These are phyloP conservation scores for Blepharisma japonicum DNA, from an alignment of 73 alveolate species.

Conservation along the genomic window DNA sequence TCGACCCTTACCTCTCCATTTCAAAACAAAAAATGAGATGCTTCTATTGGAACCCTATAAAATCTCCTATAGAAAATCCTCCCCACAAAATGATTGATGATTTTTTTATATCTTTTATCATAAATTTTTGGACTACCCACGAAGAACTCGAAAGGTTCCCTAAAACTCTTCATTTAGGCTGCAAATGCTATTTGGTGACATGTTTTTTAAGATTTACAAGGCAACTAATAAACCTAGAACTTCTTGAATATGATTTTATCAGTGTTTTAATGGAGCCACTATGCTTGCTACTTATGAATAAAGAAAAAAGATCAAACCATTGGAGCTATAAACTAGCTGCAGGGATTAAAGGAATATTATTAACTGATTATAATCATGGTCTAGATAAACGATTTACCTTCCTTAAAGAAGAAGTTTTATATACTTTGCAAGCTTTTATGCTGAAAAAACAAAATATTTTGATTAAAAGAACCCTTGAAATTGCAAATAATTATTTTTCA, in stretches of 20 bases:
- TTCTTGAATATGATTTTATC: slow-evolving; percentile 7
- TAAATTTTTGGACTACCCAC: too few species aligned
- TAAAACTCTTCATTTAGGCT: too few species aligned
- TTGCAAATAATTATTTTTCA: background rate
- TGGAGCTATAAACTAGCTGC: background rate
- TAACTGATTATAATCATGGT: background rate
- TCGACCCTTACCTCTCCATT: slow-evolving; percentile 15
- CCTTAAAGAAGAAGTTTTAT: background rate
- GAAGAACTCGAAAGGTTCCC: too few species aligned
- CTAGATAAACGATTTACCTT: background rate
- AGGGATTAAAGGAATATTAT: background rate
- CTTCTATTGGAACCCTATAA: background rate
- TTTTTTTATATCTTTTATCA: background rate
- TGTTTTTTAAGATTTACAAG: background rate
- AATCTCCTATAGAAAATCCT: background rate
- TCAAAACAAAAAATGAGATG: background rate
- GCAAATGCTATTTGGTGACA: background rate
- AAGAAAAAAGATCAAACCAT: background rate
- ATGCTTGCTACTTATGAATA: slow-evolving; percentile 7
- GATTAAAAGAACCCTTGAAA: background rate
- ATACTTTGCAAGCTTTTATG: background rate
- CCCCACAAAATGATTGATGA: background rate
- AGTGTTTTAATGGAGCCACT: slow-evolving; percentile 13
- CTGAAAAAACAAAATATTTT: background rate
- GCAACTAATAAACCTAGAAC: background rate